Evolutionary conservation across 768 basidiomycete species (phyloP), one percentile per base, ranked within the genome.

Genomic region (Mycena belliarum): DNA sequence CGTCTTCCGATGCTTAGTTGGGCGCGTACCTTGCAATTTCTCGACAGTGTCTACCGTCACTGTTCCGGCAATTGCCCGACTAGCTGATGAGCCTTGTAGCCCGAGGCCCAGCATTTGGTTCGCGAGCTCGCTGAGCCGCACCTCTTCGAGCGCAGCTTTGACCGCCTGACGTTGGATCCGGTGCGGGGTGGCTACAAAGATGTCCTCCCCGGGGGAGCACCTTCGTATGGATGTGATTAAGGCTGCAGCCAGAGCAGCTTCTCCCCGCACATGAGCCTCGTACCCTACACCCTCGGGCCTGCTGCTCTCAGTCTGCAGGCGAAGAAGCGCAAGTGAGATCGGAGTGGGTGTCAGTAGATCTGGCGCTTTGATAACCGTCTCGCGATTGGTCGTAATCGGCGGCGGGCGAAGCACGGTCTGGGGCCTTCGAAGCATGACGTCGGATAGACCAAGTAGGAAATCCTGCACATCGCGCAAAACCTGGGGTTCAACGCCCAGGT

Each of bases 101-200:
- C 43, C 55, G 6, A 70, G 50, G 15, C 21, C 44, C 23, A 52
- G 59, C 47, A 70, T 51, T 18, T 55, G 60, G 1, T 52, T 51
- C 14, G 43, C 58, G 1, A 70, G 26, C 25, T 60, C 56, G n/a
- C 56, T 63, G 48, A 51, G 33, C 20, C 33, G 59, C 10, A 25
- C 49, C 24, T 58, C 35, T 40, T 28, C 65, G 43, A 78, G 62
- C 0, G 78, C 79, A n/a, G 68, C 64, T 56, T 73, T 79, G 12
- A 82, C 81, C 3, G 79, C 80, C 61, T 80, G 76, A 12, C 81
- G 69, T 55, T 83, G 81, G n/a, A 79, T 75, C 9, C 81, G 73
- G 69, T 82, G 80, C 2, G 81, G 81, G 7, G 79, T 78, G 1
- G 80, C 81, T 6, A 83, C 79, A 53, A 82, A 82, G 26, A 82